Evolutionary conservation across 2,329 filamentous ascomycete genomes (phyloP).

Genomic region (Arthrobotrys megalospora): DNA sequence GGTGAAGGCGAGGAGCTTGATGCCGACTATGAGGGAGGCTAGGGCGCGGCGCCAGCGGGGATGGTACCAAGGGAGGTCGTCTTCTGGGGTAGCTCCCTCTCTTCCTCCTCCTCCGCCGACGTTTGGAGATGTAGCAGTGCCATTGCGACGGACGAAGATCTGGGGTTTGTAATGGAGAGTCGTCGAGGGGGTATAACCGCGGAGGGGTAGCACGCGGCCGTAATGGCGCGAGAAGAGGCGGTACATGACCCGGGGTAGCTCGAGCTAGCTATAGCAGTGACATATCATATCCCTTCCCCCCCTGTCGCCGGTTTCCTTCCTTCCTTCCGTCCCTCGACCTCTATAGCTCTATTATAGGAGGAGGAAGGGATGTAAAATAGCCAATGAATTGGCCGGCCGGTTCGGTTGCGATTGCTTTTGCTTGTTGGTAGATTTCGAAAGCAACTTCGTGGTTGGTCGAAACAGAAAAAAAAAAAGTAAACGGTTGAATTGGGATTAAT

Average conservation of each 20-base stretch:
- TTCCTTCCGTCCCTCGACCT: background rate
- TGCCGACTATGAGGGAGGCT: slow-evolving; percentile 63
- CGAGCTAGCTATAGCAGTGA: too few relatives aligned
- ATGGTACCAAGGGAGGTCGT: slow-evolving; percentile 32
- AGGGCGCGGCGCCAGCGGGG: slow-evolving; percentile 53
- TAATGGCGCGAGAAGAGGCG: slow-evolving; percentile 43
- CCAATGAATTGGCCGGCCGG: slow-evolving; percentile 3
- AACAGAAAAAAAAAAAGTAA: slow-evolving; percentile 3
- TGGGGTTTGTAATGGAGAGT: background rate
- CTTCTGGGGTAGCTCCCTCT: background rate
- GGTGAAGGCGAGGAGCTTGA: slow-evolving; percentile 70
- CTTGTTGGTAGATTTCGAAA: background rate
- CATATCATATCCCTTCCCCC: background rate
- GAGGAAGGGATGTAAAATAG: background rate
- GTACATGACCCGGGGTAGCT: slow-evolving; percentile 35
- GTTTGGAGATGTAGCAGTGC: slow-evolving; percentile 10
- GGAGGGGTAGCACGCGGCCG: slow-evolving; percentile 22
- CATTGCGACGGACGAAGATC: slow-evolving; percentile 35
- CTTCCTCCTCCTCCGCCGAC: slow-evolving; percentile 1
- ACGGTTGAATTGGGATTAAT: slow-evolving; percentile 12
- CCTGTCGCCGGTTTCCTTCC: background rate
- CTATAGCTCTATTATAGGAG: background rate
- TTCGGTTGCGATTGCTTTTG: slow-evolving; percentile 7
- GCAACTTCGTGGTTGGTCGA: background rate
- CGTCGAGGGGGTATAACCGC: background rate